Evolutionary conservation across 2,329 filamentous ascomycete genomes (phyloP).

Genomic region (Fusarium sp.): DNA sequence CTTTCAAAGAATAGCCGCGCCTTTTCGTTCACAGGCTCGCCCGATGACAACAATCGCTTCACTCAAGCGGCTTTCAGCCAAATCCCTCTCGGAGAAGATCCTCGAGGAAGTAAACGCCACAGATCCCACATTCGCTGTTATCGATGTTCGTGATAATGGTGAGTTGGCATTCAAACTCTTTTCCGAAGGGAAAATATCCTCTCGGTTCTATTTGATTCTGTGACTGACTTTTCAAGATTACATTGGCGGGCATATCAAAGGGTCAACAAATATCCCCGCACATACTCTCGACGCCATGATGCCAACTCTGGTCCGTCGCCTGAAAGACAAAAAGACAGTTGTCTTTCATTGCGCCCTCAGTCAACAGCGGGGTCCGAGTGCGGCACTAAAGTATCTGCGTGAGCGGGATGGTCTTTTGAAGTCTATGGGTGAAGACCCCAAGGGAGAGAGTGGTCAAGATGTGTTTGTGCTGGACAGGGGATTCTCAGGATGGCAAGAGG

Average conservation of each 20-base stretch:
- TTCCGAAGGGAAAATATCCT: neutral
- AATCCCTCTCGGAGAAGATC: constrained; percentile 72
- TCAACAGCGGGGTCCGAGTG: constrained; percentile 87
- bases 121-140: constrained; percentile 68
- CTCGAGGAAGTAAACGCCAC: constrained; percentile 55
- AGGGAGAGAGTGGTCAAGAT: constrained; percentile 72
- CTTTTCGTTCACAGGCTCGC: constrained; percentile 15
- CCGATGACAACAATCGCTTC: constrained; percentile 64
- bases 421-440: constrained; percentile 42
- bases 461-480: constrained; percentile 85
- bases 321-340: constrained; percentile 80
- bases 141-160: constrained; percentile 91
- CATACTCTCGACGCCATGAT: constrained; percentile 76
- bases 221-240: constrained; percentile 67
- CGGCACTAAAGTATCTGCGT: constrained; percentile 80
- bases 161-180: constrained; percentile 9
- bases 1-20: constrained; percentile 1
- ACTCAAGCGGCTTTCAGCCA: constrained; percentile 72
- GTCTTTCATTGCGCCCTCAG: constrained; percentile 95
- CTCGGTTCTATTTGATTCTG: neutral
- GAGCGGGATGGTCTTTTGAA: constrained; percentile 66
- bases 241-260: constrained; percentile 87
- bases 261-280: constrained; percentile 78
- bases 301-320: constrained; percentile 81
- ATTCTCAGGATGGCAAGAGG: constrained; percentile 89